Conservation (phyloP, 129 eudicot species). For the Deinandra increscens region DNA sequence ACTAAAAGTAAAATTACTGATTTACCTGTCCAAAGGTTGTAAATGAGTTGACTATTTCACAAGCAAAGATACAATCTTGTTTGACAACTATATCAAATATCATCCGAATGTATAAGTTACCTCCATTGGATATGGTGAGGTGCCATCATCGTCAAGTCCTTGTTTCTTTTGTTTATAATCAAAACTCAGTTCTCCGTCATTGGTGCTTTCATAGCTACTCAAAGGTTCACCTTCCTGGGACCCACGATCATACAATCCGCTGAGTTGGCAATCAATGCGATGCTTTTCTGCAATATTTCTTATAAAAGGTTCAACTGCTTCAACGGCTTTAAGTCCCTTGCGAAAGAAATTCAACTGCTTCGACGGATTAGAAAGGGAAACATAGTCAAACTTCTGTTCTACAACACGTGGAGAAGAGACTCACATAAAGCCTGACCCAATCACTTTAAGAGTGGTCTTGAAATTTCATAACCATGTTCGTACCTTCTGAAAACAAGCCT, state of each 20-base stretch:
- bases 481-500: conserved; percentile 2
- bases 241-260: conserved; percentile 50
- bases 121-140: conserved; percentile 70
- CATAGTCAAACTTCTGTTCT: conserved; percentile 11
- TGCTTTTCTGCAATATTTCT: conserved; percentile 65
- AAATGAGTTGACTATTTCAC: conserved; percentile 7
- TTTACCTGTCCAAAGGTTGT: neutral
- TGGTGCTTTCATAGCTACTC: conserved; percentile 51
- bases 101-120: conserved; percentile 33
- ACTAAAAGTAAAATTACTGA: neutral
- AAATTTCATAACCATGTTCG: neutral
- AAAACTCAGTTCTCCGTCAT: conserved; percentile 74
- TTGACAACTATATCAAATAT: conserved; percentile 11
- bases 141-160: conserved; percentile 48
- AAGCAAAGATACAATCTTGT: neutral
- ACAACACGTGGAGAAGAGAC: neutral
- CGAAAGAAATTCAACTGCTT: conserved; percentile 82
- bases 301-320: conserved; percentile 72
- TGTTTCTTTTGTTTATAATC: conserved; percentile 61
- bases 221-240: conserved; percentile 48
- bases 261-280: conserved; percentile 67
- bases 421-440: neutral
- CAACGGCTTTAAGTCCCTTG: conserved; percentile 74
- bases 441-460: neutral
- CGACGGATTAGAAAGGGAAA: conserved; percentile 25